Conservation (phyloP, 768 basidiomycete species). For the Agrocybe pediades region DNA sequence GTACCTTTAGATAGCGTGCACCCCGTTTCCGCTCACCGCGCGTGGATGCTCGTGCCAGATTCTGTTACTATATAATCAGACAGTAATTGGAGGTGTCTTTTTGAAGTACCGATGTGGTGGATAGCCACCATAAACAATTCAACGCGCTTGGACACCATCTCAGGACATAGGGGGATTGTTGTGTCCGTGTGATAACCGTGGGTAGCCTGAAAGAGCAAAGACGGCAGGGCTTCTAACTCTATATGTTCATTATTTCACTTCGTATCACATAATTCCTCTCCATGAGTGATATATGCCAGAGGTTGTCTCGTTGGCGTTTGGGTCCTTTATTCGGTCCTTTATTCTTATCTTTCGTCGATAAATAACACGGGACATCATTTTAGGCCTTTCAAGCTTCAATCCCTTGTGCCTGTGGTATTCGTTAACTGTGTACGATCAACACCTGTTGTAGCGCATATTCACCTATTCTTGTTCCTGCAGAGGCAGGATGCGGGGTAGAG, state of each 20-base stretch:
- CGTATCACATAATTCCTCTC: neutral
- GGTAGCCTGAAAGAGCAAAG: neutral
- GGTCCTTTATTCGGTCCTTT: neutral
- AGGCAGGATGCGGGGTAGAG: no score
- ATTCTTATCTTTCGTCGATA: neutral
- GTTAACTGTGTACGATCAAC: neutral
- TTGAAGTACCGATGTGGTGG: no score
- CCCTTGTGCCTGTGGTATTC: neutral
- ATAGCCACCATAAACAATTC: no score
- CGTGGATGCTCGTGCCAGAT: no score
- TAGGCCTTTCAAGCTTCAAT: neutral
- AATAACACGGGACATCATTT: neutral
- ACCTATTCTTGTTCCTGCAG: no score
- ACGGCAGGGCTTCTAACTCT: neutral
- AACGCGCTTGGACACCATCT: no score
- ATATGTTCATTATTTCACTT: neutral
- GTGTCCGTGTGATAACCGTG: no score
- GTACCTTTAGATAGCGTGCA: no score
- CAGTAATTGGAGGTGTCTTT: no score
- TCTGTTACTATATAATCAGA: no score
- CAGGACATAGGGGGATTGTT: neutral
- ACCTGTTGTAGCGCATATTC: no score
- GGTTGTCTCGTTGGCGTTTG: neutral
- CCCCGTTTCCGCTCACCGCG: no score
- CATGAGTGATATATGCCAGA: neutral